Evolutionary conservation across 208 protist species (phyloP).

Genomic region (Angomonas ambiguus): DNA sequence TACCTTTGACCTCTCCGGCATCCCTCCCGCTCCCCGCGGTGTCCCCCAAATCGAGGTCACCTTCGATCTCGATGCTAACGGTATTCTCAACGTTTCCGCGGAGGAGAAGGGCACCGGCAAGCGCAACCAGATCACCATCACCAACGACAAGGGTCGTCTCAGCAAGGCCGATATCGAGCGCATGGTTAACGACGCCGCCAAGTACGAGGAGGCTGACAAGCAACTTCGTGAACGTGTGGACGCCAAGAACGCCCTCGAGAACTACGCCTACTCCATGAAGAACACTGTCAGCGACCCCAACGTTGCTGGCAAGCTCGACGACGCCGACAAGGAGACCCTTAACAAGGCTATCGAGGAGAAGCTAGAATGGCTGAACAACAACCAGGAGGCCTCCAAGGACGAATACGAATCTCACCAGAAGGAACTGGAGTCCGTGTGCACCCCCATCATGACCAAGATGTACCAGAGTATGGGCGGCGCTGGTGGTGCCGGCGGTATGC

Average conservation of each 20-base stretch:
- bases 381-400: conserved; percentile 92
- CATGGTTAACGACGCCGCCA: conserved; percentile 92
- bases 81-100: conserved; percentile 96
- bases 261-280: conserved; percentile 94
- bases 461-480: conserved; percentile 32
- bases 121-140: conserved; percentile 96
- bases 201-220: conserved; percentile 91
- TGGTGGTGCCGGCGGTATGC: background rate
- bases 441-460: conserved; percentile 93
- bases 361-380: conserved; percentile 94
- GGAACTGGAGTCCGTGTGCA: conserved; percentile 90
- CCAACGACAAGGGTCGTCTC: conserved; percentile 96
- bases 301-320: conserved; percentile 85
- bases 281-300: conserved; percentile 94
- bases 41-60: conserved; percentile 96
- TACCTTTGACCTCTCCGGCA: conserved; percentile 91
- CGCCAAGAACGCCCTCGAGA: conserved; percentile 91
- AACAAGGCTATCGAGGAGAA: conserved; percentile 86
- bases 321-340: conserved; percentile 88
- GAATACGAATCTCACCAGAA: conserved; percentile 91
- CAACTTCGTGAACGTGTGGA: conserved; percentile 82
- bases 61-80: conserved; percentile 98
- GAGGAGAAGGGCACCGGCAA: conserved; percentile 95
- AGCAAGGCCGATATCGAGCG: conserved; percentile 92
- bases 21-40: conserved; percentile 95